These are phyloP conservation scores for Neonectria neomacrospora DNA, from an alignment of 2,329 filamentous ascomycete species.

Conservation along the genomic window DNA sequence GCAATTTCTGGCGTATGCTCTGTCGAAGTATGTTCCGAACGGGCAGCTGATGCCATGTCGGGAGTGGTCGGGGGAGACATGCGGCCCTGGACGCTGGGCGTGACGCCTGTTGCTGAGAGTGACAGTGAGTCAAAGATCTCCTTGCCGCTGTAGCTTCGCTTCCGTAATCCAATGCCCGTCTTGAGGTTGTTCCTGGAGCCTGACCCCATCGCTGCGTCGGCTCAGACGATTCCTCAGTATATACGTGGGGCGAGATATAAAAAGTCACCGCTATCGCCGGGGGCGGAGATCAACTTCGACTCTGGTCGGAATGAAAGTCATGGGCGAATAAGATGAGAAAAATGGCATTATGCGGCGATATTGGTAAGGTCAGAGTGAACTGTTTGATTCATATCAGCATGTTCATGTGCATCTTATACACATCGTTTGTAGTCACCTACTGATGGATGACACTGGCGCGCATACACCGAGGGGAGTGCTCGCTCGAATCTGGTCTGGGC, in stretches of 20 bases:
- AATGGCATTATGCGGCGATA: constrained; percentile 41
- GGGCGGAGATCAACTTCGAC: constrained; percentile 38
- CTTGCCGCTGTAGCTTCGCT: constrained; percentile 36
- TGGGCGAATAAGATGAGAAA: constrained; percentile 40
- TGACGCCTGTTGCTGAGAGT: constrained; percentile 39
- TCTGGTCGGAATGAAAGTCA: constrained; percentile 39
- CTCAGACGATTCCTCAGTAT: constrained; percentile 28
- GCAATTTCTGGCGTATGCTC: constrained; percentile 51
- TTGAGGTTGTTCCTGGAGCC: constrained; percentile 38
- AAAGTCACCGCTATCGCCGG: constrained; percentile 30
- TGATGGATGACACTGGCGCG: constrained; percentile 29
- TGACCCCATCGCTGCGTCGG: constrained; percentile 42
- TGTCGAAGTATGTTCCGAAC: constrained; percentile 49
- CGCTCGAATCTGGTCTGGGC: constrained; percentile 18
- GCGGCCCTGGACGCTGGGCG: constrained; percentile 43
- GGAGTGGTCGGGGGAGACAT: constrained; percentile 45
- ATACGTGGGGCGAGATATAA: constrained; percentile 33
- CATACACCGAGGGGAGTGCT: constrained; percentile 24
- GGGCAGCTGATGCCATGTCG: constrained; percentile 39
- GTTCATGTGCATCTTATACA: constrained; percentile 19
- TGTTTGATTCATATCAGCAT: constrained; percentile 31
- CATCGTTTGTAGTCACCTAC: constrained; percentile 22
- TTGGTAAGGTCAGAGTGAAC: constrained; percentile 8
- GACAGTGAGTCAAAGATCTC: constrained; percentile 41
- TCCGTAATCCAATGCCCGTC: constrained; percentile 39